Base-by-base conservation (phyloP, 352 stramenopile genomes). In the Phytophthora sp. region DNA sequence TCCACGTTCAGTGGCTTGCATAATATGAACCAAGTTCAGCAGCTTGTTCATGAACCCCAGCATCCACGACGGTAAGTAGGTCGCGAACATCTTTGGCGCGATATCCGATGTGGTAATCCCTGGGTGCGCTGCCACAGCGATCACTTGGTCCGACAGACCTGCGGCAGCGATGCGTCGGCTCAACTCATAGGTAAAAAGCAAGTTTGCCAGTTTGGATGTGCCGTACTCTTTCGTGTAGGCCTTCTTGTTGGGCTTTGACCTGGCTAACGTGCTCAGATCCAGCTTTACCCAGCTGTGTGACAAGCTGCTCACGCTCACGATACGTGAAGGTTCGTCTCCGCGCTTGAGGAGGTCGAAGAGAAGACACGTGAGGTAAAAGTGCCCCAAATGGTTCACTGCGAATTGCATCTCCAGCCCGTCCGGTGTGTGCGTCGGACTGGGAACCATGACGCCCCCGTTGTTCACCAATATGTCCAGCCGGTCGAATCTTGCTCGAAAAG, bases 391-490 rank as follows among this genome's bases (percentile, higher is more conserved):
- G 55, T 90, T 90, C 26, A 86, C 69, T 1, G 66, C 76, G 38
- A 90, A 90, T 24, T 87, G 76, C 39, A 62, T 84, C 56, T 90
- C 81, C 13, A 87, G 62, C 1, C 77, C 81, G 13, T 66, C 62
- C 2, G 41, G 24, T 4, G 71, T 86, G 60, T 77, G 65, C 11
- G 62, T 77, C 27, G 73, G 43, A 8, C 41, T 30, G 7, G 68
- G 74, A 37, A 76, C 42, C 73, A 81, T 69, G 17, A 88, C 39
- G 11, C 76, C 78, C 30, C 74, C 81, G 55, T 90, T 90, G 66
- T 87, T 86, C 43, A 90, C 54, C 24, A 90, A 37, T 9, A 90
- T 38, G 31, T 87, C 76, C 15, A 90, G 39, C 0, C 62, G 74
- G 30, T 81, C 48, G 42, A 79, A 85, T 35, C 66, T 72, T 49